Evolutionary conservation across 129 eudicot species (phyloP), one percentile per base, ranked within the genome.

Genomic region (Artemisia tridentata): DNA sequence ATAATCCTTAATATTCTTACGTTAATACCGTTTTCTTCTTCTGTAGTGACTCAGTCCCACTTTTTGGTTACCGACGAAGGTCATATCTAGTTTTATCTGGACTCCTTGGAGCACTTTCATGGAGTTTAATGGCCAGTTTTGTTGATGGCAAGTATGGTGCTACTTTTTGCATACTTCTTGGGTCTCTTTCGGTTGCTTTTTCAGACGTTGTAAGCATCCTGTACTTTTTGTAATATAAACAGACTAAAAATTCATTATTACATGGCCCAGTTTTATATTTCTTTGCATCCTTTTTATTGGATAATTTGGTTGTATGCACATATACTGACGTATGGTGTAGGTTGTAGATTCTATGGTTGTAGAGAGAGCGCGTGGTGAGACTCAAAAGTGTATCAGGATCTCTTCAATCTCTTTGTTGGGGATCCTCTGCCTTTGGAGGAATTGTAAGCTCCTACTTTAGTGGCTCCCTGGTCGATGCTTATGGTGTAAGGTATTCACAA

Each of bases 301-400:
- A 58, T 23, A 58, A 17, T 38, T 54, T 9, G 47, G 50, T 57
- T 41, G 65, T 47, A 45, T 45, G 67, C 46, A 14, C 29, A 63
- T 31, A 72, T 31, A 72, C 65, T 88, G 70, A 81, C 58, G 67
- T 76, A 43, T 81, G 69, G 64, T 75, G 77, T 78, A 95, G 99
- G 97, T 95, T 72, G 99, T 95, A 83, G 99, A 95, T 84, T 95
- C 99, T 29, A 95, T 95, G 99, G 97, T 95, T 74, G 99, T 95
- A 14, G 99, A 95, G 88, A 90, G 99, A 84, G 96, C 97, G 29
- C 99, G 99, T 73, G 99, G 99, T 15, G 99, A 95, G 83, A 87
- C 99, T 15, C 99, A 95, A 81, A 81, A 90, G 99, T 80, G 83
- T 87, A 72, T 95, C 99, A 1, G 99, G 99, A 52, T 95, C 99